Conservation (phyloP, 768 basidiomycete species). For the Mycena crocata region DNA sequence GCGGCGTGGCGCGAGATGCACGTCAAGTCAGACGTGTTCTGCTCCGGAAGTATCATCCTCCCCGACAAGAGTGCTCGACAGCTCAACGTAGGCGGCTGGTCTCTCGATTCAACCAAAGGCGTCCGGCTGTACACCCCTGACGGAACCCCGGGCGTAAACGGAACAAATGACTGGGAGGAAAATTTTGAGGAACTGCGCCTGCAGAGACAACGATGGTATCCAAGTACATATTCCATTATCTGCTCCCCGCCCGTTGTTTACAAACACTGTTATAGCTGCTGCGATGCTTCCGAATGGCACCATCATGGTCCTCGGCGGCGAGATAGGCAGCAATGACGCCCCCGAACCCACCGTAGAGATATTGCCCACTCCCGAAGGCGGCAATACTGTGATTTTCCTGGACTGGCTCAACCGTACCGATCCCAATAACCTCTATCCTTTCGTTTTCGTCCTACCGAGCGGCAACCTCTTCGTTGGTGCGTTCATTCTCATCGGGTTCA, state of each 20-base stretch:
- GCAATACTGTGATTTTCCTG: conserved; percentile 67
- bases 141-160: conserved; percentile 74
- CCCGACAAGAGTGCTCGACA: conserved; percentile 79
- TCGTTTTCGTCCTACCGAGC: conserved; percentile 77
- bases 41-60: conserved; percentile 77
- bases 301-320: conserved; percentile 66
- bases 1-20: conserved; percentile 84
- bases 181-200: conserved; percentile 65
- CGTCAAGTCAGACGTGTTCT: conserved; percentile 83
- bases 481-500: conserved; percentile 32
- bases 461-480: conserved; percentile 76
- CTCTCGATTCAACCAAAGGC: conserved; percentile 76
- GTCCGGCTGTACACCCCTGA: conserved; percentile 80
- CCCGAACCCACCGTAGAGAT: conserved; percentile 79
- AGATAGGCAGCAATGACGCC: conserved; percentile 74
- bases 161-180: conserved; percentile 86
- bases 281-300: conserved; percentile 80
- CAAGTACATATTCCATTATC: conserved; percentile 46
- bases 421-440: conserved; percentile 86
- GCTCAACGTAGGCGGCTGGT: conserved; percentile 79
- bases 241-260: background rate
- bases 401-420: conserved; percentile 79
- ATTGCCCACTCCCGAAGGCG: conserved; percentile 74
- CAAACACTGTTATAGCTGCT: conserved; percentile 56
- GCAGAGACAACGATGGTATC: conserved; percentile 52